A percentile compares a stretch with the other conserved stretches of the same genome.
phyloP scores from a whole-genome alignment of 768 basidiomycete genomes.

The Russula dissimulans region DNA sequence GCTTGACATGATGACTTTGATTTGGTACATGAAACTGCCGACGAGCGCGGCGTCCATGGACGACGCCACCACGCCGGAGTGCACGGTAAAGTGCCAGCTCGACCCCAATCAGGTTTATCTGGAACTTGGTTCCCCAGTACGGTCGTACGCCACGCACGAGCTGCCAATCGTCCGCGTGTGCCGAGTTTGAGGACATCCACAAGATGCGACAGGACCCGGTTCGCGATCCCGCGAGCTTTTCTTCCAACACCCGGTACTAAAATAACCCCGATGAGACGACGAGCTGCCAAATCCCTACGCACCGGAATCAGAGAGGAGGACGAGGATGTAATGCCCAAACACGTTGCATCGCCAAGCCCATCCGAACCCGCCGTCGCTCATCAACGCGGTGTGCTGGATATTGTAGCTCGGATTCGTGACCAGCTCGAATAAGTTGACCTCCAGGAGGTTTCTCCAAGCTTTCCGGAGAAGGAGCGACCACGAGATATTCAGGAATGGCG shows the following conservation, averaged over 20 bases:
- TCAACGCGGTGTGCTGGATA: slow-evolving; percentile 47
- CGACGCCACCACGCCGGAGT: slow-evolving; percentile 64
- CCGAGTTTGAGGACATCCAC: slow-evolving; percentile 73
- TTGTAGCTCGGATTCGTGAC: slow-evolving; percentile 50
- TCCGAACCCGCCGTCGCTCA: slow-evolving; percentile 62
- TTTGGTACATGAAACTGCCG: slow-evolving; percentile 34
- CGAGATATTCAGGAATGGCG: slow-evolving; percentile 45
- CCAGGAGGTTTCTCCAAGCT: slow-evolving; percentile 26
- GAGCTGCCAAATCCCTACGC: background rate
- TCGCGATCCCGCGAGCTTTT: slow-evolving; percentile 39
- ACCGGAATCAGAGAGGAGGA: slow-evolving; percentile 29
- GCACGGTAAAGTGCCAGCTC: slow-evolving; percentile 55
- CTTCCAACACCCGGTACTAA: slow-evolving; percentile 57
- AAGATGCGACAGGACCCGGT: slow-evolving; percentile 48
- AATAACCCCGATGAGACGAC: background rate
- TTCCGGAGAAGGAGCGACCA: slow-evolving; percentile 40
- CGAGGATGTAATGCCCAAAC: slow-evolving; percentile 72
- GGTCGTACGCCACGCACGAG: slow-evolving; percentile 48
- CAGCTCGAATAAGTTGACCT: slow-evolving; percentile 32
- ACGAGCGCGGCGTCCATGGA: slow-evolving; percentile 45
- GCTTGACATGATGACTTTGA: slow-evolving; percentile 59
- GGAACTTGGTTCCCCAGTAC: slow-evolving; percentile 68
- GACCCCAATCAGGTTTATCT: slow-evolving; percentile 58
- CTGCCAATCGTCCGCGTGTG: slow-evolving; percentile 61
- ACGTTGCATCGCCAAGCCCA: slow-evolving; percentile 82